phyloP scores from a whole-genome alignment of 257 asterid genomes.

The Fraxinus cuspidata region DNA sequence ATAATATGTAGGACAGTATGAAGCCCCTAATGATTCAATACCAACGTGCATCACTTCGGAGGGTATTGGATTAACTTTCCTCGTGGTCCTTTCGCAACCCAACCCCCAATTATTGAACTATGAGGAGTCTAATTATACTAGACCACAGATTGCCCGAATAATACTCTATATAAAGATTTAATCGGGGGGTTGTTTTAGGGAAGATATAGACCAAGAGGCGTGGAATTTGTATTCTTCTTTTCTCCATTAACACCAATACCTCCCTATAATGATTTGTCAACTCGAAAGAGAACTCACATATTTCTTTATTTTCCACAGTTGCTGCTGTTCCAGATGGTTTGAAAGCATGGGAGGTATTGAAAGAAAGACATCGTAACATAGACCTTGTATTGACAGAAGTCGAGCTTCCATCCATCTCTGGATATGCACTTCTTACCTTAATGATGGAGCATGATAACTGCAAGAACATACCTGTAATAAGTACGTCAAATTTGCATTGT shows the following conservation, averaged over 20 bases:
- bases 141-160: background rate
- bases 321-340: slow-evolving; percentile 82
- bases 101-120: background rate
- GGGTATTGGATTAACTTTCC: background rate
- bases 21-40: background rate
- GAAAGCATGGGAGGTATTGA: slow-evolving; percentile 87
- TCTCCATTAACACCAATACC: background rate
- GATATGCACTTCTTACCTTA: slow-evolving; percentile 83
- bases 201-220: background rate
- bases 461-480: slow-evolving; percentile 88
- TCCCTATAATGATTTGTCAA: background rate
- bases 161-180: background rate
- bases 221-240: background rate
- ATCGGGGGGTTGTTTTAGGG: background rate
- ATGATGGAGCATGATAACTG: slow-evolving; percentile 77
- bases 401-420: slow-evolving; percentile 80
- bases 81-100: background rate
- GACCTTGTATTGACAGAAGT: slow-evolving; percentile 86
- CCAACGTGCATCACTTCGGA: background rate
- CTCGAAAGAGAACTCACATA: background rate
- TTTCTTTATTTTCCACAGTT: slow-evolving; percentile 41
- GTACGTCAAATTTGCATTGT: slow-evolving; percentile 41
- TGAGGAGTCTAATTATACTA: background rate
- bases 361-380: slow-evolving; percentile 50
- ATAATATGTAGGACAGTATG: background rate